Evolutionary conservation across 176 grass and related monocot genomes (phyloP).

Genomic region (Calamus simplicifolius): DNA sequence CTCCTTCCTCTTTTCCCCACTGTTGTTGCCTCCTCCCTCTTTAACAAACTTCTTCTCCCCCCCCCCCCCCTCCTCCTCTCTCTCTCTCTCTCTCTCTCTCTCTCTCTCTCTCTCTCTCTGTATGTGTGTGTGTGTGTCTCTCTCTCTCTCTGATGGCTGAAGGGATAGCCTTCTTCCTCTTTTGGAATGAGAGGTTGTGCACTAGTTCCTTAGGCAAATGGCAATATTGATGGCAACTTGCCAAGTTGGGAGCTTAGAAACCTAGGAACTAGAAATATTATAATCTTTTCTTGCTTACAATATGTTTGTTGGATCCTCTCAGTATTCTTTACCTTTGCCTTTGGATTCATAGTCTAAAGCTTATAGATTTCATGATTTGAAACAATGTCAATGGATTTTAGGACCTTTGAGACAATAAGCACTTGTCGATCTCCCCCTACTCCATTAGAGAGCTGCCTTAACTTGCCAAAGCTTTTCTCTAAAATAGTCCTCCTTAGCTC

Average conservation of each 20-base stretch:
- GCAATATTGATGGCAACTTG: slow-evolving; percentile 64
- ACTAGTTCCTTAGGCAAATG: slow-evolving; percentile 19
- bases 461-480: too few relatives aligned
- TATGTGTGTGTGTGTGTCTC: too few relatives aligned
- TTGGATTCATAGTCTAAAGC: not conserved
- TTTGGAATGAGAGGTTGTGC: slow-evolving; percentile 8
- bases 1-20: too few relatives aligned
- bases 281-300: slow-evolving; percentile 5
- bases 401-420: slow-evolving; percentile 46
- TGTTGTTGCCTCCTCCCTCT: too few relatives aligned
- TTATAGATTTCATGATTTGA: not conserved
- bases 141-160: too few relatives aligned
- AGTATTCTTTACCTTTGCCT: not conserved
- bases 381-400: slow-evolving; percentile 15
- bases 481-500: slow-evolving; percentile 26
- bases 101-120: too few relatives aligned
- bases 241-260: slow-evolving; percentile 31
- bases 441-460: not conserved
- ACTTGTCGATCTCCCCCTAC: slow-evolving; percentile 48
- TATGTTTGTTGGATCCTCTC: slow-evolving; percentile 2
- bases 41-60: too few relatives aligned
- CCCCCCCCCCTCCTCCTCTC: too few relatives aligned
- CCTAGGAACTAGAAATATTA: not conserved
- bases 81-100: too few relatives aligned
- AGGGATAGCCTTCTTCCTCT: too few relatives aligned